Evolutionary conservation across 306 rosid genomes (phyloP).

Genomic region (Dryas octopetala): DNA sequence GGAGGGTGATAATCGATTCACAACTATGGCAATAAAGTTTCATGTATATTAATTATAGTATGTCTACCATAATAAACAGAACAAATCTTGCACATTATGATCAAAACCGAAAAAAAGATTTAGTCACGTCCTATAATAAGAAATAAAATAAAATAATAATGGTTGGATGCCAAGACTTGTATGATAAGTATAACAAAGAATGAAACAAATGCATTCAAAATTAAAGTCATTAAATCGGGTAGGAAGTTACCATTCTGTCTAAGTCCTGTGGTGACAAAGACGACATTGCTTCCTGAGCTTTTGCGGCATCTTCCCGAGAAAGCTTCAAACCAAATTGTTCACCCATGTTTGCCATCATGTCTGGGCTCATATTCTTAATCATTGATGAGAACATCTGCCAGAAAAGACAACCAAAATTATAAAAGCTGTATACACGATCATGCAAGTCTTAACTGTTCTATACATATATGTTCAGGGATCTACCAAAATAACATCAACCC

Average conservation of each 20-base stretch:
- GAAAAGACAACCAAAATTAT: slow-evolving; percentile 25
- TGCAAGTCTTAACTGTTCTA: background rate
- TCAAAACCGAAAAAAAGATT: background rate
- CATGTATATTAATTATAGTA: background rate
- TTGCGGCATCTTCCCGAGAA: slow-evolving; percentile 80
- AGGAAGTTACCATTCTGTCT: slow-evolving; percentile 78
- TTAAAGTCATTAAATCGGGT: background rate
- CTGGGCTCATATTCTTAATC: slow-evolving; percentile 96
- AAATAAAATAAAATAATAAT: background rate
- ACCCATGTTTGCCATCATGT: slow-evolving; percentile 92
- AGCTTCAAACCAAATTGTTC: slow-evolving; percentile 90
- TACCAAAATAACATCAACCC: background rate
- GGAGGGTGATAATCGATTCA: background rate
- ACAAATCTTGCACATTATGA: background rate
- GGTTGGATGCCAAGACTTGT: background rate
- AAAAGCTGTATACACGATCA: background rate
- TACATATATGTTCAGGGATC: too few species aligned
- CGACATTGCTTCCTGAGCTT: slow-evolving; percentile 85
- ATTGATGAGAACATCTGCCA: slow-evolving; percentile 89
- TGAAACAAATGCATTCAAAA: slow-evolving; percentile 5
- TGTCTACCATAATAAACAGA: background rate
- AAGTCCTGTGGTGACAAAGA: slow-evolving; percentile 79
- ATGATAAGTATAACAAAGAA: background rate
- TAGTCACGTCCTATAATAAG: background rate
- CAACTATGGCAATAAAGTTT: background rate